Conservation (phyloP, 1,284 basidiomycete species). For the Meira miltonrushii region DNA sequence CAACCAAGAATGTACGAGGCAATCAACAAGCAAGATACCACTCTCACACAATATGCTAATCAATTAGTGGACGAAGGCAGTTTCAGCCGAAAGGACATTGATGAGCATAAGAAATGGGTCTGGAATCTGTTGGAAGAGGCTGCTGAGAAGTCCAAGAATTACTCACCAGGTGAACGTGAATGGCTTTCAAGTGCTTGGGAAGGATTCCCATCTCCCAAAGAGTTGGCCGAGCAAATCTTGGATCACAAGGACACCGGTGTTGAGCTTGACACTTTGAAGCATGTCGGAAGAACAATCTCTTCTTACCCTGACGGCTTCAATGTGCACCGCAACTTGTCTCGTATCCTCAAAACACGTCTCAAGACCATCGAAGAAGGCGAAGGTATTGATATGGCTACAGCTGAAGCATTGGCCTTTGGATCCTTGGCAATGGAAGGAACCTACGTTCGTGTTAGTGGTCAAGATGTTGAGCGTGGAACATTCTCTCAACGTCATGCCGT, state of each 20-base stretch:
- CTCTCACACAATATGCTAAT: slow-evolving; percentile 85
- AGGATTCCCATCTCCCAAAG: slow-evolving; percentile 94
- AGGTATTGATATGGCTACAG: slow-evolving; percentile 98
- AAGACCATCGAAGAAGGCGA: slow-evolving; percentile 84
- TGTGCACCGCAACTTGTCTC: slow-evolving; percentile 86
- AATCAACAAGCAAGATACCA: slow-evolving; percentile 87
- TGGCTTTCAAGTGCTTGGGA: slow-evolving; percentile 98
- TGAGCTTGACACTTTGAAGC: slow-evolving; percentile 70
- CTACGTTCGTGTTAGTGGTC: slow-evolving; percentile 91
- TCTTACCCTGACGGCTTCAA: slow-evolving; percentile 76
- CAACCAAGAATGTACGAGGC: slow-evolving; percentile 99
- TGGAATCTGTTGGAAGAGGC: slow-evolving; percentile 98
- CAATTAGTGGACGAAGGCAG: slow-evolving; percentile 84
- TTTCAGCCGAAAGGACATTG: slow-evolving; percentile 92
- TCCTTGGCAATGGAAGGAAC: slow-evolving; percentile 85
- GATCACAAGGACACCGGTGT: slow-evolving; percentile 83
- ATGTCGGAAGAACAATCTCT: slow-evolving; percentile 80
- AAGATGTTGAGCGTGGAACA: slow-evolving; percentile 98
- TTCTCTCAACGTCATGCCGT: slow-evolving; percentile 99
- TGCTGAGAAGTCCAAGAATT: slow-evolving; percentile 81
- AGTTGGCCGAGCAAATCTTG: slow-evolving; percentile 85
- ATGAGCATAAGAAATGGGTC: slow-evolving; percentile 98
- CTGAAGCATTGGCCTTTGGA: slow-evolving; percentile 94
- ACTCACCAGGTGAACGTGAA: slow-evolving; percentile 70
- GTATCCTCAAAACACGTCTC: slow-evolving; percentile 80